Base-by-base conservation (phyloP, 2,329 filamentous ascomycete genomes). In the Cryphonectria radicalis region DNA sequence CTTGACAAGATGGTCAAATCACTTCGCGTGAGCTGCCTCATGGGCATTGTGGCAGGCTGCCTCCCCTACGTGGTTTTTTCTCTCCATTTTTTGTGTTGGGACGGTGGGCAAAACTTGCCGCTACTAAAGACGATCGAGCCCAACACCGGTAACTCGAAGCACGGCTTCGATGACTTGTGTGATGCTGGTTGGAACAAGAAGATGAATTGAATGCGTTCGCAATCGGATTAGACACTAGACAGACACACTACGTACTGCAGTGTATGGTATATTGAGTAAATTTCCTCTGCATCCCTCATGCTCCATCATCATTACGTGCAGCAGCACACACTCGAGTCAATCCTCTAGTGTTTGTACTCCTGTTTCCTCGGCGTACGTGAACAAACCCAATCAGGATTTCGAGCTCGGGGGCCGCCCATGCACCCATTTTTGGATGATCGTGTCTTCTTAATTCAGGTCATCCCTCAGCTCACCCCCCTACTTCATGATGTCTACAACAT, bases 401-500 rank as follows among this genome's bases (percentile, higher is more conserved):
- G 65, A 57, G 62, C 68, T 53, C 13, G 55, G 10, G 25, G 46
- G 64, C 19, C 60, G 57, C 55, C 55, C 37, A 14, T 53, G 35
- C 37, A n/a, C 19, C 43, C 43, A 37, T n/a, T 64, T 63, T 42
- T 8, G 10, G 5, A 17, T 55, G 17, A 42, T 14, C n/a, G n/a
- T n/a, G n/a, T n/a, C n/a, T n/a, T n/a, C n/a, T 50, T 57, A n/a
- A n/a, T 43, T 10, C 22, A 11, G 10, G 22, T 13, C 19, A 22
- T 22, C 37, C 28, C 19, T n/a, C 22, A 67, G 5, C 1, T 22
- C 37, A 22, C n/a, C n/a, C 37, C 22, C 35, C 13, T 55, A 37
- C 4, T 35, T 17, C 19, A n/a, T 4, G 4, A 42, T 14, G 67
- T 42, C 74, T 76, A 81, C 64, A 81, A 73, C 17, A 80, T 69